Base-by-base conservation (phyloP, 495 filamentous ascomycete genomes). In the Trypethelium eluteriae region DNA sequence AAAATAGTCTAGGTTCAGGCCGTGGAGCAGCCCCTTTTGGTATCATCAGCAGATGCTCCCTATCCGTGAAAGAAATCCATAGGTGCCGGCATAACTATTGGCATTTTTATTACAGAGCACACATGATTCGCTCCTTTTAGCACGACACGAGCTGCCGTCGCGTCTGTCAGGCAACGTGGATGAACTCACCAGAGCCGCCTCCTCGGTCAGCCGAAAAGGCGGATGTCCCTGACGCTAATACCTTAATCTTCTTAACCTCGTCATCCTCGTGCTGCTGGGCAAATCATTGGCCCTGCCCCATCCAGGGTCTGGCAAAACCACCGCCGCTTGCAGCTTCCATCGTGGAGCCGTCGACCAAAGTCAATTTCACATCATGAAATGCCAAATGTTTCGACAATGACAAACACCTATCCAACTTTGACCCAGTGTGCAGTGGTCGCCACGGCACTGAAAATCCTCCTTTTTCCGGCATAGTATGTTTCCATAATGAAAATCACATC, bases 391-490 rank as follows among this genome's bases (percentile, higher is more conserved):
- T 59, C 53, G 53, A 50, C 49, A 25, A 96, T 96, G 92, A 82
- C 87, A 72, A 88, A 94, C 64, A 73, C 88, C 57, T 93, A 92
- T 74, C 92, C 92, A 56, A 89, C 91, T 62, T 82, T 96, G 79
- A 80, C 85, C 72, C 92, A 98, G 80, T 92, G 88, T 80, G 91
- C 91, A 69, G 78, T 96, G 69, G 86, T 92, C 68, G 89, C 92
- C 62, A 88, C 90, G 10, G 94, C 93, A 34, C 86, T 98, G 73
- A 98, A 98, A 79, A 80, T 96, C 64, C 85, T 98, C 50, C 85
- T 98, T 44, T 95, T 96, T 76, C 94, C 94, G 25, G 91, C 94
- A 69, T 98, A 98, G 94, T 98, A 84, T 73, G 91, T 83, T 35
- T 39, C 39, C 56, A 39, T 38, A 35, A 62, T 61, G 32, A 18